These are phyloP conservation scores for Suhomyces choctaworum DNA, from an alignment of 1,139 yeast genomes.

Conservation along the genomic window DNA sequence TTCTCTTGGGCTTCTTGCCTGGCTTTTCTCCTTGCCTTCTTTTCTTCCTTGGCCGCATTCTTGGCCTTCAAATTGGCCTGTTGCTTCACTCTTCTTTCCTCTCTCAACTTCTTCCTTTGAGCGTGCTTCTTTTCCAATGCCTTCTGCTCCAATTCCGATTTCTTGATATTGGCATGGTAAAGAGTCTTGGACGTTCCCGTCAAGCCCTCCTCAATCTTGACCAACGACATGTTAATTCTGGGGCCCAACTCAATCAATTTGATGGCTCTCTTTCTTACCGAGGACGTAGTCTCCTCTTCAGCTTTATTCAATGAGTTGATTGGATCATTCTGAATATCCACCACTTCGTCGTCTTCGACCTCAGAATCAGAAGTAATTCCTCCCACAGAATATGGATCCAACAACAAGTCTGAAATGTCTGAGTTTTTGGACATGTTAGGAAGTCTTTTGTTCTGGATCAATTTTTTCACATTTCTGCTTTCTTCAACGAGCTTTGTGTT, in stretches of 20 bases:
- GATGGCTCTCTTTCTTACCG: constrained; percentile 75
- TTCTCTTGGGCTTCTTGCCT: constrained; percentile 37
- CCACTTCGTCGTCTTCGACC: constrained; percentile 88
- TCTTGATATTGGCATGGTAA: constrained; percentile 70
- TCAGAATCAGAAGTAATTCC: constrained; percentile 90
- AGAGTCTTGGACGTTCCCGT: constrained; percentile 74
- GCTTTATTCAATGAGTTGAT: constrained; percentile 17
- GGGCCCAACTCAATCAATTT: constrained; percentile 95
- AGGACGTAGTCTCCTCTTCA: constrained; percentile 27
- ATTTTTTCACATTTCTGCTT: constrained; percentile 73
- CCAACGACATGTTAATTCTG: constrained; percentile 68
- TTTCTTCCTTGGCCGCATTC: constrained; percentile 69
- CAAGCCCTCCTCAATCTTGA: constrained; percentile 91
- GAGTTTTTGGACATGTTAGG: constrained; percentile 70
- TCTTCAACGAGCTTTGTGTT: constrained; percentile 86
- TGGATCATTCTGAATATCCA: constrained; percentile 55
- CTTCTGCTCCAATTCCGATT: constrained; percentile 59
- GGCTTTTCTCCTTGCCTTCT: constrained; percentile 70
- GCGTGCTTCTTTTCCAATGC: constrained; percentile 69
- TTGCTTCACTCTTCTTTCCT: constrained; percentile 74
- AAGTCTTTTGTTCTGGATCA: constrained; percentile 66
- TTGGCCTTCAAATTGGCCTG: constrained; percentile 76
- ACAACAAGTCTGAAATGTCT: constrained; percentile 80
- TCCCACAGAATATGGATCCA: constrained; percentile 80
- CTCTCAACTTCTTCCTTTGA: constrained; percentile 60